Percentiles rank a stretch among this genome's conserved stretches.
phyloP scores from a whole-genome alignment of 176 grass and related monocot species.

The Aegilops speltoides region DNA sequence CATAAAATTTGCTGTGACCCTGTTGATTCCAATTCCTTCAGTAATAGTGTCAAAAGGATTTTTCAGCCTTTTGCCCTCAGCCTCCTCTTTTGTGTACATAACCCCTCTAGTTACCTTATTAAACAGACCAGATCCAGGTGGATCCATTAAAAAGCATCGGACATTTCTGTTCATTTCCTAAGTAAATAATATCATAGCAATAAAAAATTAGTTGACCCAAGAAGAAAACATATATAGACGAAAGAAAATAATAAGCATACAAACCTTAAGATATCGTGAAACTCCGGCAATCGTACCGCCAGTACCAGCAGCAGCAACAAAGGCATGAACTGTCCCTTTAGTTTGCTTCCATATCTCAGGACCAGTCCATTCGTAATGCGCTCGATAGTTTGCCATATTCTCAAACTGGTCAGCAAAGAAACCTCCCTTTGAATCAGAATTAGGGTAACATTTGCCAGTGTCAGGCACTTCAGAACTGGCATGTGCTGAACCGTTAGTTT shows the following conservation, averaged over 20 bases:
- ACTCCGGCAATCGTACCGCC: conserved; percentile 92
- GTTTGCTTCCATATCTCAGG: conserved; percentile 97
- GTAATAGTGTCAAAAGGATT: conserved; percentile 97
- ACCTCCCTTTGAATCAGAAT: conserved; percentile 63
- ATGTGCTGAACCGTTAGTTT: conserved; percentile 36
- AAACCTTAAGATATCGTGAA: conserved; percentile 87
- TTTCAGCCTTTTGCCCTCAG: conserved; percentile 90
- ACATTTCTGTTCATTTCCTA: conserved; percentile 78
- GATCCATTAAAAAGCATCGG: conserved; percentile 95
- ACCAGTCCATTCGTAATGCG: conserved; percentile 95
- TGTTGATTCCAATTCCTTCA: conserved; percentile 98
- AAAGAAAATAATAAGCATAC: conserved; percentile 33
- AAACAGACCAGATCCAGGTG: conserved; percentile 87
- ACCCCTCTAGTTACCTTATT: conserved; percentile 96
- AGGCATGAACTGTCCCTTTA: conserved; percentile 65
- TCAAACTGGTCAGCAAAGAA: conserved; percentile 99
- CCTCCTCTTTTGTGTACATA: conserved; percentile 97
- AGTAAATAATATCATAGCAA: conserved; percentile 7
- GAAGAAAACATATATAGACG: conserved; percentile 15
- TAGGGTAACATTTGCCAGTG: neutral
- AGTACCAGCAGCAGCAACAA: conserved; percentile 86
- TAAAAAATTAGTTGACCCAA: conserved; percentile 16
- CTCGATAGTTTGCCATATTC: conserved; percentile 87
- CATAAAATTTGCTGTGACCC: conserved; percentile 88
- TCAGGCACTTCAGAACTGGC: conserved; percentile 23